Evolutionary conservation across 345 rosid species (phyloP).

Genomic region (Aethionema arabicum): DNA sequence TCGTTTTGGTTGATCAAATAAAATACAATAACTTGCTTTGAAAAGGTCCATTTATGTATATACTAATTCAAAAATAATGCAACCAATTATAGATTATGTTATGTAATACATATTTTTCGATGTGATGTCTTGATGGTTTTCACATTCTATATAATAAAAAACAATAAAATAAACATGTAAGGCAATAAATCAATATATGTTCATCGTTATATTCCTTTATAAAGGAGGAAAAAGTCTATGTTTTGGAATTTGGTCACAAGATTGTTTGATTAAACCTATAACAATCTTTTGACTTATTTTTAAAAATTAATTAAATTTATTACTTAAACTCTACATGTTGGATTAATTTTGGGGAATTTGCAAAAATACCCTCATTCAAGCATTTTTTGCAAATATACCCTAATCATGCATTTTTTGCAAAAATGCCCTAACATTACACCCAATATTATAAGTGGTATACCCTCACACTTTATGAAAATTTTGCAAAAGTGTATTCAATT

Average conservation of each 20-base stretch:
- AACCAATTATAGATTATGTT: conserved; percentile 7
- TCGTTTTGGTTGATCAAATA: conserved; percentile 24
- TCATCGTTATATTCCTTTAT: conserved; percentile 11
- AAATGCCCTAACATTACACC: no score
- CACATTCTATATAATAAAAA: background rate
- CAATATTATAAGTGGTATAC: no score
- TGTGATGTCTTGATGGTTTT: no score
- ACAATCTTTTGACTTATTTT: conserved; percentile 13
- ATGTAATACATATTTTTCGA: background rate
- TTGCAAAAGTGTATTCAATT: no score
- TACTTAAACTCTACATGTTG: conserved; percentile 16
- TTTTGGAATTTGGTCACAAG: conserved; percentile 5
- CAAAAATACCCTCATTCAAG: no score
- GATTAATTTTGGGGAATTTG: no score
- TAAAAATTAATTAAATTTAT: conserved; percentile 2
- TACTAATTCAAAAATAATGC: conserved; percentile 4
- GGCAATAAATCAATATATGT: background rate
- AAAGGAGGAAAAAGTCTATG: conserved; percentile 8
- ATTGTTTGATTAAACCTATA: conserved; percentile 15
- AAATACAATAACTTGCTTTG: conserved; percentile 11
- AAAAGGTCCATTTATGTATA: conserved; percentile 13
- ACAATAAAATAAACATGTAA: background rate
- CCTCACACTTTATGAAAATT: no score
- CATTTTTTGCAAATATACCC: no score
- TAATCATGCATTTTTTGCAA: no score